Evolutionary conservation across 2,329 filamentous ascomycete genomes (phyloP), one percentile per base, ranked within the genome.

Genomic region (Pestalotiopsis sp.): DNA sequence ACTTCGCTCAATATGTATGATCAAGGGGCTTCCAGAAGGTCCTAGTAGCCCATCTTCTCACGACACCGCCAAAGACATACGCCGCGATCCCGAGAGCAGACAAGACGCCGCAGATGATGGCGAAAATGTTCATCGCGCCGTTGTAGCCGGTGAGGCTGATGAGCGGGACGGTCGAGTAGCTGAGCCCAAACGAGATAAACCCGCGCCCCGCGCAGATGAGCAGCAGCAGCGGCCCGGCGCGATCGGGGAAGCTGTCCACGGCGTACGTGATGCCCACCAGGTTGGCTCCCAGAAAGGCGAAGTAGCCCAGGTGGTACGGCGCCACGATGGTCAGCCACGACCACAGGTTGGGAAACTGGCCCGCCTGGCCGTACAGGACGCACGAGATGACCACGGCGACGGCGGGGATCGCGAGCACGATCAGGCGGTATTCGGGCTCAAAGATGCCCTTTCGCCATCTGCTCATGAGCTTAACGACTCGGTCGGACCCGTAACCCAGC

Each of bases 341-440:
- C 67, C 70, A 74, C 90, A 90, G 66, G 25, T 57, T 14, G 14
- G 65, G 69, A n/a, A 61, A 59, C 25, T 64, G 60, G 23, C 59
- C 65, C 4, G 64, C 68, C 31, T 67, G 62, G 23, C 68, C 70
- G 52, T 64, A 69, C 39, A 71, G 20, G 63, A 71, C 67, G 39
- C 65, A 65, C 11, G 66, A 66, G 31, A 68, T 57, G 38, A 70
- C 63, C 31, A 60, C 59, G 49, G 60, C 57, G 49, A 64, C 7
- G 38, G 63, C 68, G 2, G 70, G 68, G 45, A 70, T 31, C 11
- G 41, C 49, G 31, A 65, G 52, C n/a, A 61, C 52, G 13, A 68
- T 52, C 20, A 69, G 66, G 17, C 68, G 68, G 58, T 65, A 69
- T n/a, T 71, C 70, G 45, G 68, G 70, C 64, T 71, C 59, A n/a